phyloP scores from a whole-genome alignment of 2,329 filamentous ascomycete genomes.

The Trichocomaceae sp. region DNA sequence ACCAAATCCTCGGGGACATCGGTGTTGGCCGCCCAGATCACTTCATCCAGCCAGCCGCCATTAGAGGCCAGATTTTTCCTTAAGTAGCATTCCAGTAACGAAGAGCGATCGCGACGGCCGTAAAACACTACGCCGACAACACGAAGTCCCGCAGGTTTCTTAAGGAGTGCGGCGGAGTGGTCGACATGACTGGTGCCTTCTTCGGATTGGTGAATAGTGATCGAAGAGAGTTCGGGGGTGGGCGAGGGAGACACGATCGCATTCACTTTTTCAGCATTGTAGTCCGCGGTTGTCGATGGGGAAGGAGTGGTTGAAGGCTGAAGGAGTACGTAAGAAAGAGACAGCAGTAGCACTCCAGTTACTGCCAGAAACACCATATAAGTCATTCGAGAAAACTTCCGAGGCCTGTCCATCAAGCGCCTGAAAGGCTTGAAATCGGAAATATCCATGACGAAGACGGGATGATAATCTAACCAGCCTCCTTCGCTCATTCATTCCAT shows the following conservation, averaged over 20 bases:
- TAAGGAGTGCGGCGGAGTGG: slow-evolving; percentile 10
- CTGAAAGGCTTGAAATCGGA: slow-evolving; percentile 9
- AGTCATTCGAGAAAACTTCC: slow-evolving; percentile 8
- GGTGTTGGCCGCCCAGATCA: slow-evolving; percentile 13
- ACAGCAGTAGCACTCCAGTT: slow-evolving; percentile 6
- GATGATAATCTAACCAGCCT: not conserved
- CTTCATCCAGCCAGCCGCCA: slow-evolving; percentile 12
- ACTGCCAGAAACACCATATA: slow-evolving; percentile 10
- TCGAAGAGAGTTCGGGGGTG: slow-evolving; percentile 5
- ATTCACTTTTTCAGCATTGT: not conserved
- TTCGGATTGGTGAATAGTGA: slow-evolving; percentile 12
- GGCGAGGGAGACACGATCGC: not conserved
- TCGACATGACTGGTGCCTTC: slow-evolving; percentile 12
- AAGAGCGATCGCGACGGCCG: slow-evolving; percentile 12
- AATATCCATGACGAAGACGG: slow-evolving; percentile 3
- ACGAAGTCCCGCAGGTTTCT: slow-evolving; percentile 9
- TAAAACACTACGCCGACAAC: slow-evolving; percentile 13
- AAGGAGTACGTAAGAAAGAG: slow-evolving; percentile 7
- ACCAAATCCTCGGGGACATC: slow-evolving; percentile 9
- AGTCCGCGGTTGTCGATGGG: not conserved
- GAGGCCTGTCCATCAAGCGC: slow-evolving; percentile 8
- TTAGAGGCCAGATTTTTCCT: slow-evolving; percentile 8
- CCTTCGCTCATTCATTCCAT: not conserved
- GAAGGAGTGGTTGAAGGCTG: not conserved
- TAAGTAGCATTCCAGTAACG: slow-evolving; percentile 12